Conservation (phyloP, 768 basidiomycete genomes). For the Leccinellum albellum region DNA sequence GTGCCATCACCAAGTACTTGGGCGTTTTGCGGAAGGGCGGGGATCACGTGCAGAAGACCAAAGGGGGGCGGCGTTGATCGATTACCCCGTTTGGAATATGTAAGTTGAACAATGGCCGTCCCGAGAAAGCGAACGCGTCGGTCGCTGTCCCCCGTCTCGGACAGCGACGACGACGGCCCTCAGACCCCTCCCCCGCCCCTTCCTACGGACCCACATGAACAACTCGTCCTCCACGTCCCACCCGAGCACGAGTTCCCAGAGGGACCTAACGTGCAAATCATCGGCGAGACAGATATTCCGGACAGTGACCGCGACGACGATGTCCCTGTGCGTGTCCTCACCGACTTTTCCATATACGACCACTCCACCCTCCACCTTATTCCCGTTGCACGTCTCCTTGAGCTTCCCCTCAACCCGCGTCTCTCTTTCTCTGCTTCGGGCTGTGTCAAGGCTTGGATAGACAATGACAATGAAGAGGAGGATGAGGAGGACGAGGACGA, state of each 20-base stretch:
- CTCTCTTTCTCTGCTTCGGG: conserved; percentile 36
- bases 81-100: conserved; percentile 1
- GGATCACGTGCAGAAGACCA: conserved; percentile 13
- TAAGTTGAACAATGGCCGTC: conserved; percentile 16
- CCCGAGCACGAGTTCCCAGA: conserved; percentile 37
- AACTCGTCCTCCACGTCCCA: conserved; percentile 11
- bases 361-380: conserved; percentile 35
- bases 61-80: not conserved
- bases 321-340: conserved; percentile 55
- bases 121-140: conserved; percentile 26
- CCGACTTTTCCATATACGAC: conserved; percentile 53
- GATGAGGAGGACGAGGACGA: conserved; percentile 24
- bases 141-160: conserved; percentile 13
- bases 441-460: conserved; percentile 37
- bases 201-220: conserved; percentile 2
- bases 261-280: conserved; percentile 38
- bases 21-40: not conserved
- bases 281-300: conserved; percentile 38
- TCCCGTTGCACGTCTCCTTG: conserved; percentile 37
- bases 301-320: conserved; percentile 30
- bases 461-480: conserved; percentile 30
- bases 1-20: conserved; percentile 6
- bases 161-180: conserved; percentile 16
- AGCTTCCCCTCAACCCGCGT: conserved; percentile 20
- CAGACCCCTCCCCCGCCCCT: conserved; percentile 8